Evolutionary conservation across 495 filamentous ascomycete genomes (phyloP).

Genomic region (Friedmanniomyces endolithicus): DNA sequence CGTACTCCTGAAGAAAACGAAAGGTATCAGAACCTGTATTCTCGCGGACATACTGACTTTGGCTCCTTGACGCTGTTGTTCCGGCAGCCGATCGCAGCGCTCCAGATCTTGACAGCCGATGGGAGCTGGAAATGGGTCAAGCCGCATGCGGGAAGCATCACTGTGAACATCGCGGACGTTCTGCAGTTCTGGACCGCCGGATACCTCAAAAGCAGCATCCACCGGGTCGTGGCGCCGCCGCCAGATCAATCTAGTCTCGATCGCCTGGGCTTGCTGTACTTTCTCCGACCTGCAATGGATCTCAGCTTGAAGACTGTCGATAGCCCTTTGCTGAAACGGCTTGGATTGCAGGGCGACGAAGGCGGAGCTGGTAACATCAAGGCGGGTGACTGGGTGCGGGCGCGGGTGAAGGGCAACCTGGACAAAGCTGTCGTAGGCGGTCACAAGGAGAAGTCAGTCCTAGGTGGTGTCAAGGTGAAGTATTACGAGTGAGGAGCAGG

Average conservation of each 20-base stretch:
- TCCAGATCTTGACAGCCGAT: constrained; percentile 35
- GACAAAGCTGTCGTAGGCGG: constrained; percentile 11
- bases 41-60: constrained; percentile 42
- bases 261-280: constrained; percentile 26
- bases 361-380: constrained; percentile 7
- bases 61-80: constrained; percentile 43
- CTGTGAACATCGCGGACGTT: constrained; percentile 26
- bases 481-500: constrained; percentile 8
- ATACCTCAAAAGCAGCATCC: constrained; percentile 22
- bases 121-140: constrained; percentile 27
- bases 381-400: constrained; percentile 20
- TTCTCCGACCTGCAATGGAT: constrained; percentile 20
- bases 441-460: constrained; percentile 8
- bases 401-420: constrained; percentile 15
- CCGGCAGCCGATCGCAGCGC: constrained; percentile 42
- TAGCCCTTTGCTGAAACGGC: constrained; percentile 19
- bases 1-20: constrained; percentile 37
- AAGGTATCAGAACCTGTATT: constrained; percentile 33
- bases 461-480: constrained; percentile 13
- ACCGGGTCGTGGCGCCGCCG: constrained; percentile 24
- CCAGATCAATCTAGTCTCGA: constrained; percentile 25
- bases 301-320: constrained; percentile 18
- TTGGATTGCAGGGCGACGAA: constrained; percentile 7
- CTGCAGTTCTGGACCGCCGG: constrained; percentile 23
- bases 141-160: constrained; percentile 22